These are phyloP conservation scores for Fomitopsis serialis DNA, from an alignment of 768 basidiomycete genomes.

Conservation along the genomic window DNA sequence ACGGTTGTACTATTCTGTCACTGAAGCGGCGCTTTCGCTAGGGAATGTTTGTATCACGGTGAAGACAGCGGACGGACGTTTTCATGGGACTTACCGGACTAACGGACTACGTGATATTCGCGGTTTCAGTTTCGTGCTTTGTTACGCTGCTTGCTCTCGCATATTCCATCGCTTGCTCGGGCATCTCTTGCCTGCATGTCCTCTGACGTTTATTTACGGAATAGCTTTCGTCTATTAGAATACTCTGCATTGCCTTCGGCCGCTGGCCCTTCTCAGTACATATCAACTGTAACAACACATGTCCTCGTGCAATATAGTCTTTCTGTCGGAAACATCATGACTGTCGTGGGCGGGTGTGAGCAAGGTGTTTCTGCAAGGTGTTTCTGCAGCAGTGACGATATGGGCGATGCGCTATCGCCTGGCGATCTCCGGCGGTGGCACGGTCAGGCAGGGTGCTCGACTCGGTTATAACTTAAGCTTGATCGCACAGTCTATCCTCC, in stretches of 20 bases:
- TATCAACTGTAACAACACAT: not conserved
- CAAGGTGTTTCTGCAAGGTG: not conserved
- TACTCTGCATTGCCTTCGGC: not conserved
- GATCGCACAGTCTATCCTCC: not conserved
- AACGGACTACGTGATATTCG: not conserved
- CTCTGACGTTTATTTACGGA: not conserved
- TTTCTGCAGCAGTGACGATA: not conserved
- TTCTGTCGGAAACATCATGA: not conserved
- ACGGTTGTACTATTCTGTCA: too few species aligned
- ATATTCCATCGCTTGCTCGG: not conserved
- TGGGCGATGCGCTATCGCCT: conserved; percentile 11
- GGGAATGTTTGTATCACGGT: conserved; percentile 60
- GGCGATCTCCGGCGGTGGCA: conserved; percentile 18
- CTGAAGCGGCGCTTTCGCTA: conserved; percentile 16
- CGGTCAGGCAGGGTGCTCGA: conserved; percentile 4
- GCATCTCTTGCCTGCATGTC: not conserved
- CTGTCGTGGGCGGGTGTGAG: not conserved
- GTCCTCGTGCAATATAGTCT: not conserved
- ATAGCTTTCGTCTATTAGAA: not conserved
- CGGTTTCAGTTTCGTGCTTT: not conserved
- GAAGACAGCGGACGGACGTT: conserved; percentile 58
- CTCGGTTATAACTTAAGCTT: conserved; percentile 5
- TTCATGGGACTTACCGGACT: conserved; percentile 52
- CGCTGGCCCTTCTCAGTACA: not conserved
- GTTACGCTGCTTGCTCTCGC: not conserved